phyloP scores from a whole-genome alignment of 1,139 yeast species.

The Lodderomyces orthopsilosis region DNA sequence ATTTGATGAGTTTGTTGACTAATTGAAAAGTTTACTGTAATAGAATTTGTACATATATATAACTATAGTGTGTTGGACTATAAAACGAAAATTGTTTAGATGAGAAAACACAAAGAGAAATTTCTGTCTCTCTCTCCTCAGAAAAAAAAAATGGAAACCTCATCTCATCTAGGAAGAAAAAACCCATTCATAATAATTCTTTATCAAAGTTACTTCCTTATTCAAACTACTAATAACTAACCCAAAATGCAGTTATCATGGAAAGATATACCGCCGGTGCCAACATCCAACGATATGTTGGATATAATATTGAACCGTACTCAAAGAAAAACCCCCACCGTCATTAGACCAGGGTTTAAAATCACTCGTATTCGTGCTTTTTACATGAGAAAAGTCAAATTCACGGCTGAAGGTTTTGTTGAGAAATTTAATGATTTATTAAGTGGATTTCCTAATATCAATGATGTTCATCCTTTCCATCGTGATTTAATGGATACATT shows the following conservation, averaged over 20 bases:
- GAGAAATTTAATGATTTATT: slow-evolving; percentile 87
- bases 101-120: too few relatives aligned
- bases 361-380: slow-evolving; percentile 97
- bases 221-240: neutral
- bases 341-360: slow-evolving; percentile 93
- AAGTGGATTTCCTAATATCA: slow-evolving; percentile 90
- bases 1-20: too few relatives aligned
- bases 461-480: slow-evolving; percentile 98
- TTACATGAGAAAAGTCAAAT: slow-evolving; percentile 96
- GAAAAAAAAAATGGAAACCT: slow-evolving; percentile 7
- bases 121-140: too few relatives aligned
- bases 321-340: slow-evolving; percentile 98
- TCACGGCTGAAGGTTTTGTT: slow-evolving; percentile 91
- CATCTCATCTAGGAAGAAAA: slow-evolving; percentile 1
- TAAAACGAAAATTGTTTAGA: too few relatives aligned
- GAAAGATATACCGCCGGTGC: slow-evolving; percentile 97
- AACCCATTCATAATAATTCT: slow-evolving; percentile 5
- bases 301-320: slow-evolving; percentile 96
- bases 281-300: slow-evolving; percentile 86
- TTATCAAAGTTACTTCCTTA: too few relatives aligned
- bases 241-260: slow-evolving; percentile 85
- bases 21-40: too few relatives aligned
- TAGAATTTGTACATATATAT: neutral
- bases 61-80: neutral
- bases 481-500: slow-evolving; percentile 96